Base-by-base conservation (phyloP, 23 red algal genomes). In the Rhodosorus marinus region DNA sequence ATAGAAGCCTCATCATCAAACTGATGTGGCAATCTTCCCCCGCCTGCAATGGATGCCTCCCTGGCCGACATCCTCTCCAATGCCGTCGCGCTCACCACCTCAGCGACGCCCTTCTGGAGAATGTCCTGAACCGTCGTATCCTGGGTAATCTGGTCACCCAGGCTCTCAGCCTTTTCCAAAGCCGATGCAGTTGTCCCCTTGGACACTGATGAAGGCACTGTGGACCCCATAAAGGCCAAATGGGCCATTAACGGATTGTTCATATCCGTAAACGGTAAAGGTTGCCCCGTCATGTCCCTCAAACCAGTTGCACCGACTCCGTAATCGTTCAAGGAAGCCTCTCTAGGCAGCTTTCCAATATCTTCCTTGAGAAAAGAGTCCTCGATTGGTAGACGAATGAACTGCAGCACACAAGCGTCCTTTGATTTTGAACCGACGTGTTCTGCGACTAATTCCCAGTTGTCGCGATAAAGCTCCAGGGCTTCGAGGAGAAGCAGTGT, bases 361-460 rank as follows among this genome's bases (percentile, higher is more conserved):
- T 33, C 33, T 54, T 94, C 87, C 8, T 62, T 79, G 11, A 94
- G 59, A 80, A 83, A 94, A 35, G 67, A 57, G 45, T 94, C 87
- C 52, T 94, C 87, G 51, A 94, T 83, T 27, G 87, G 87, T 47
- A 94, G 61, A 0, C 76, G 61, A 47, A 94, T 52, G 62, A 94
- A 94, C 5, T 94, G 76, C 26, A 72, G 36, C 36, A 94, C 77
- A 55, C 87, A 94, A 42, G 80, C 69, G 52, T 94, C 87, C 8
- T 82, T 82, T 23, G 35, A 51, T 42, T 82, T 82, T 15, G 63
- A 74, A 31, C 76, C 76, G 1, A 94, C 87, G 54, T 94, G 87
- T 47, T 83, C 69, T 14, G 87, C 87, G 6, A 94, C 87, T 19
- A 61, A 51, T 34, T 94, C 80, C 87, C 87, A 94, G 26, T 83